phyloP scores from a whole-genome alignment of 345 rosid species.

The Acer negundo region DNA sequence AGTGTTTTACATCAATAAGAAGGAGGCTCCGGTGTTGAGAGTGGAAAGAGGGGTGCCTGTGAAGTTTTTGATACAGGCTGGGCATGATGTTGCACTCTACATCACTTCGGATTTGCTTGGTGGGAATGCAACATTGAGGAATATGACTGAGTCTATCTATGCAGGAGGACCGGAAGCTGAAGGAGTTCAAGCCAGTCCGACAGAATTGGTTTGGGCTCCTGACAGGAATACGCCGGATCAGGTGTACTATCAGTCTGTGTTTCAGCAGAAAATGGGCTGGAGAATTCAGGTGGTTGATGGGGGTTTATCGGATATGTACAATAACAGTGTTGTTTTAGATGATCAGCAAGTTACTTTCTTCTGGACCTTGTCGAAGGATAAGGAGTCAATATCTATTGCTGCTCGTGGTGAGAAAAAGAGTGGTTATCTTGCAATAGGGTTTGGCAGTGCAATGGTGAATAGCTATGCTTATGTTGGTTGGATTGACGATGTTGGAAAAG shows the following conservation, averaged over 20 bases:
- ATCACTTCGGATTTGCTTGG: constrained; percentile 88
- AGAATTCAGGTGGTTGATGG: constrained; percentile 95
- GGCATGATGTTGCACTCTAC: constrained; percentile 73
- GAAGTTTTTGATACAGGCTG: constrained; percentile 65
- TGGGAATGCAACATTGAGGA: constrained; percentile 87
- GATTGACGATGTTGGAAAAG: constrained; percentile 72
- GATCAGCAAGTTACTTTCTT: constrained; percentile 97
- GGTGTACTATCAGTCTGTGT: constrained; percentile 84
- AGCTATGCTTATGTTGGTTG: constrained; percentile 92
- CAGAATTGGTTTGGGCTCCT: constrained; percentile 80
- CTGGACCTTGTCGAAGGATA: constrained; percentile 71
- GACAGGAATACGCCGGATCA: constrained; percentile 91
- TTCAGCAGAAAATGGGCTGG: constrained; percentile 95
- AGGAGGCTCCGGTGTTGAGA: constrained; percentile 69
- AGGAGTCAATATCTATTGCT: constrained; percentile 77
- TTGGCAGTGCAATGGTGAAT: constrained; percentile 77
- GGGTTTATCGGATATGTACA: constrained; percentile 92
- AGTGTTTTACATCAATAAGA: constrained; percentile 69
- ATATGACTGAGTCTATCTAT: constrained; percentile 70
- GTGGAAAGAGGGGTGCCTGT: constrained; percentile 81
- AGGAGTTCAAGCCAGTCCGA: constrained; percentile 78
- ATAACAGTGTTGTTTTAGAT: constrained; percentile 81
- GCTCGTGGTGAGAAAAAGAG: constrained; percentile 96
- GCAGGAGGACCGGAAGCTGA: constrained; percentile 91
- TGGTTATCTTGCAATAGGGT: constrained; percentile 86